These are phyloP conservation scores for Tolypocladium album DNA, from an alignment of 2,329 filamentous ascomycete species.

Conservation along the genomic window DNA sequence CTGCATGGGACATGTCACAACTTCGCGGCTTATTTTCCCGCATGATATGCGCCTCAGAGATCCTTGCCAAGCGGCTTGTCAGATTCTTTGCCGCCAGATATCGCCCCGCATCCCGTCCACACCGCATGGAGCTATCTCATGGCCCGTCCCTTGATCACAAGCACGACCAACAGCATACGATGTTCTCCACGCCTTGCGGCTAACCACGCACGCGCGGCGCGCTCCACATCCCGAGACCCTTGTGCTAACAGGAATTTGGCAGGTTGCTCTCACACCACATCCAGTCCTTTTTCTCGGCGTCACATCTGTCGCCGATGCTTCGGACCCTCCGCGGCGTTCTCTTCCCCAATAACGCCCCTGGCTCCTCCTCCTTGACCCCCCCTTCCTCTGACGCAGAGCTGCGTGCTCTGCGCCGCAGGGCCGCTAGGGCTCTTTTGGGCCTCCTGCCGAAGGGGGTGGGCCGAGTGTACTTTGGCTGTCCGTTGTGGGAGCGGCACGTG, in stretches of 20 bases:
- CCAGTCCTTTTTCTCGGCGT: conserved; percentile 49
- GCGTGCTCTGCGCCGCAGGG: conserved; percentile 51
- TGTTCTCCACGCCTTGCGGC: background rate
- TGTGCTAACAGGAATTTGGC: conserved; percentile 14
- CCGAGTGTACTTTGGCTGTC: conserved; percentile 38
- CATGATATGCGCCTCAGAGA: background rate
- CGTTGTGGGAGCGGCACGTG: conserved; percentile 10
- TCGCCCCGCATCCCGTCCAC: background rate
- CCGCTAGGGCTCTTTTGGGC: conserved; percentile 48
- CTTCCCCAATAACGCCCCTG: conserved; percentile 77
- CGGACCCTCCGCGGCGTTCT: conserved; percentile 64
- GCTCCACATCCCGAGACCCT: background rate
- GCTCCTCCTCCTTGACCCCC: conserved; percentile 48
- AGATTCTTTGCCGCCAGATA: background rate
- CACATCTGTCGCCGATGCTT: conserved; percentile 55
- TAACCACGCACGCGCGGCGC: background rate
- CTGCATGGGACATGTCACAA: background rate
- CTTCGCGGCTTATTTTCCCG: background rate
- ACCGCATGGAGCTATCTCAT: background rate
- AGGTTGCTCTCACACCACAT: conserved; percentile 51
- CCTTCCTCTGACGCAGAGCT: conserved; percentile 50
- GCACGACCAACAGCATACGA: background rate
- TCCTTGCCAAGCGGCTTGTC: background rate
- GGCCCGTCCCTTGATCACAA: background rate
- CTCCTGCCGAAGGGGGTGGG: conserved; percentile 36